phyloP scores from a whole-genome alignment of 176 grass and related monocot species.

The Aegilops speltoides region DNA sequence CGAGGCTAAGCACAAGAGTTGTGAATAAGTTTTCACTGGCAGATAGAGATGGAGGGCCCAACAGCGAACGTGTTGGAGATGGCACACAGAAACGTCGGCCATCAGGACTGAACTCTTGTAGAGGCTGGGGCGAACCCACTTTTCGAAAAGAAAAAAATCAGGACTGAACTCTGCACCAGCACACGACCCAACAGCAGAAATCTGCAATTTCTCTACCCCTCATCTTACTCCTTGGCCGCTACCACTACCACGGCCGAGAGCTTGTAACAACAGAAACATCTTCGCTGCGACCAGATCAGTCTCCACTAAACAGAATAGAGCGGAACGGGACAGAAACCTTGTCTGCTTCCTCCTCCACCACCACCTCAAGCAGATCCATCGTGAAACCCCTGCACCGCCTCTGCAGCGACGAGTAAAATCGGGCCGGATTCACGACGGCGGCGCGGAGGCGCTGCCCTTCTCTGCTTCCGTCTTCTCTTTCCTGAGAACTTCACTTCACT shows the following conservation, averaged over 20 bases:
- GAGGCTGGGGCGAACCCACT: no score
- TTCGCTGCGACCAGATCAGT: no score
- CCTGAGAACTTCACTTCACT: neutral
- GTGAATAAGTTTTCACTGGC: neutral
- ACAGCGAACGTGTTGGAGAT: no score
- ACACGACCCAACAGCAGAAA: no score
- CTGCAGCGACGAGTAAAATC: neutral
- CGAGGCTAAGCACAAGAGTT: neutral
- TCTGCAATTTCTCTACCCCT: no score
- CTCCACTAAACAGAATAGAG: neutral
- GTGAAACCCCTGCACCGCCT: neutral
- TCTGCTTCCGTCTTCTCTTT: neutral
- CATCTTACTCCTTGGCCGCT: no score
- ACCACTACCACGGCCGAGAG: no score
- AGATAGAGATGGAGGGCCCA: neutral
- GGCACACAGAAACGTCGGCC: no score
- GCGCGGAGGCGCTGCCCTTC: neutral
- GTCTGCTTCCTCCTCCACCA: conserved; percentile 16
- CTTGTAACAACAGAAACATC: no score
- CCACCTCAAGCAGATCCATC: neutral
- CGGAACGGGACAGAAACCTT: neutral
- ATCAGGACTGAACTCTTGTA: no score
- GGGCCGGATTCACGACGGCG: neutral
- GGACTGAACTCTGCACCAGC: no score
- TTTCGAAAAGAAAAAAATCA: no score